Percentiles rank a stretch among this genome's conserved stretches.
These are phyloP conservation scores for Yarrowia sp. DNA, from an alignment of 805 yeast species.

Conservation along the genomic window DNA sequence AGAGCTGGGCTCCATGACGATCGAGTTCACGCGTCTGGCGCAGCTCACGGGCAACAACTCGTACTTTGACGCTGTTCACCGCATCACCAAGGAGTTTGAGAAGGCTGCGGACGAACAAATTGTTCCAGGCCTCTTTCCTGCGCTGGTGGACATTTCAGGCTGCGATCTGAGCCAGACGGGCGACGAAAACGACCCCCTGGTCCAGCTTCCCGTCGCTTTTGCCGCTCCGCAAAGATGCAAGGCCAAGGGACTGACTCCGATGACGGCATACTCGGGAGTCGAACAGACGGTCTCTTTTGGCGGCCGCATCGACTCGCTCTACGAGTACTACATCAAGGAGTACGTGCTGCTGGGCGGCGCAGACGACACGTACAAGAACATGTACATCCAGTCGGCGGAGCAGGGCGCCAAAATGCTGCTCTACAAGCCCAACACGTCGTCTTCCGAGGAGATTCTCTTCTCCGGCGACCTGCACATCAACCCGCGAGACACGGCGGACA, in stretches of 20 bases:
- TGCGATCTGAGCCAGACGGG: conserved; percentile 40
- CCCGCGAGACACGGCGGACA: neutral
- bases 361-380: conserved; percentile 40
- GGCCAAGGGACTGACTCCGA: conserved; percentile 1
- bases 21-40: conserved; percentile 54
- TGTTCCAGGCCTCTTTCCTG: conserved; percentile 48
- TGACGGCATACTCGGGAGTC: neutral
- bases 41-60: conserved; percentile 50
- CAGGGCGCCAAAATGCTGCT: conserved; percentile 45
- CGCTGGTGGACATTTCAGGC: conserved; percentile 51
- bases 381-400: conserved; percentile 38
- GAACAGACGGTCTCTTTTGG: conserved; percentile 40
- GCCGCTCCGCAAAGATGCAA: neutral
- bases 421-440: conserved; percentile 47
- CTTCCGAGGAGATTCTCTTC: conserved; percentile 42
- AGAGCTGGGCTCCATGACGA: conserved; percentile 49
- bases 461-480: conserved; percentile 33
- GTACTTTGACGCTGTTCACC: conserved; percentile 51
- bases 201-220: neutral
- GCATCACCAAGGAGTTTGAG: conserved; percentile 44
- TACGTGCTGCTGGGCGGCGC: conserved; percentile 45
- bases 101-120: conserved; percentile 38
- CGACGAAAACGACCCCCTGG: neutral
- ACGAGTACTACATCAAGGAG: conserved; percentile 51
- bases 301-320: conserved; percentile 48